phyloP scores from a whole-genome alignment of 768 basidiomycete genomes.

The Auriscalpium vulgare region DNA sequence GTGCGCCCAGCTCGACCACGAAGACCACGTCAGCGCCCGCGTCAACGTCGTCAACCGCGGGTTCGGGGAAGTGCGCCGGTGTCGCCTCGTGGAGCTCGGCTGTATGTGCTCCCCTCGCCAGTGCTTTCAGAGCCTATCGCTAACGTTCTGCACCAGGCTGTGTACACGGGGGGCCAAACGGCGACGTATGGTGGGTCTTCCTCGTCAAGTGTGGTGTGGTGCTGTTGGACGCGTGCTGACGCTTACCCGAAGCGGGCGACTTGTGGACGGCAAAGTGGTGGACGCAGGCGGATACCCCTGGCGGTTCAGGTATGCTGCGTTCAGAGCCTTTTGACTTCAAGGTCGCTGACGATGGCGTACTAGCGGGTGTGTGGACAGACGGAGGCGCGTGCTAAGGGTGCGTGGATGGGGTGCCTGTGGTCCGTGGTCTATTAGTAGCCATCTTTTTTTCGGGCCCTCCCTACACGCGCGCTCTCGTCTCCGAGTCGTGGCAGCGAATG shows the following conservation, averaged over 20 bases:
- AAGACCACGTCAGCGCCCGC: no score
- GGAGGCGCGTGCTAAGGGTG: constrained; percentile 32
- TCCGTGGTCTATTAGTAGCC: no score
- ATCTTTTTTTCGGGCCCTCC: no score
- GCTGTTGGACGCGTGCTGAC: background rate
- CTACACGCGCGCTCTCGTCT: no score
- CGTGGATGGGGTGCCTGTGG: no score
- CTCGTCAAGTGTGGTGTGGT: background rate
- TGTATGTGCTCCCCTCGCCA: constrained; percentile 20
- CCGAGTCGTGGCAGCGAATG: no score
- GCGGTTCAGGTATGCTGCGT: constrained; percentile 34
- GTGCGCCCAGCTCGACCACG: constrained; percentile 18
- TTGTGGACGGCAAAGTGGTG: constrained; percentile 60
- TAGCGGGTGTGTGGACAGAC: constrained; percentile 51
- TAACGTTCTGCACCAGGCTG: constrained; percentile 22
- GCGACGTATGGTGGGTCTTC: constrained; percentile 36
- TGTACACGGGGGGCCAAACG: constrained; percentile 38
- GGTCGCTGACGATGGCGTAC: constrained; percentile 1
- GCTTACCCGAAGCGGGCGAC: constrained; percentile 26
- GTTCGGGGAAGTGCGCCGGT: constrained; percentile 30
- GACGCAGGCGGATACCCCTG: constrained; percentile 51
- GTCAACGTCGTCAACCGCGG: constrained; percentile 13
- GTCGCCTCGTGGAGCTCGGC: constrained; percentile 41
- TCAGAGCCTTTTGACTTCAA: no score
- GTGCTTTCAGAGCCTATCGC: background rate